Evolutionary conservation across 2,329 filamentous ascomycete species (phyloP), one percentile per base, ranked within the genome.

Genomic region (Magnaporthales sp.): DNA sequence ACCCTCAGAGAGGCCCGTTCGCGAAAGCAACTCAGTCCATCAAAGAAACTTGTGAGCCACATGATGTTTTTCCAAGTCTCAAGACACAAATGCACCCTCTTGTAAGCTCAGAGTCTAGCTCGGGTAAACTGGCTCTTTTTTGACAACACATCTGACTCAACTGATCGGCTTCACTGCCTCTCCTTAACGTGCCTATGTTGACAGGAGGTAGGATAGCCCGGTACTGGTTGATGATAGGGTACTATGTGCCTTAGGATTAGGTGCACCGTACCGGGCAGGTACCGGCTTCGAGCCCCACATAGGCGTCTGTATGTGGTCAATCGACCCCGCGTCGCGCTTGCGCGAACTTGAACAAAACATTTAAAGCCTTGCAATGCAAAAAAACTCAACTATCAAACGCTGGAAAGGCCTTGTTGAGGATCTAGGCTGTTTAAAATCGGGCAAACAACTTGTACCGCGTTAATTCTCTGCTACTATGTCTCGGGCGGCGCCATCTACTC

Each of bases 401-500:
- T 15, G 38, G 9, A 19, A n/a, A n/a, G 38, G 3, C 38, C 19
- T n/a, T 51, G 3, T n/a, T n/a, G n/a, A n/a, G 2, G 8, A 8
- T 60, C 24, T 5, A 19, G 24, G 54, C 27, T 26, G 11, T 13
- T 27, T 29, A 29, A 29, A 60, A 27, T 13, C 13, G 15, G 9
- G 24, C 56, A 60, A 19, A 60, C 26, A 29, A 60, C 10, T 26
- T 29, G 5, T 13, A 60, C 24, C 27, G 2, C 32, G 22, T 46
- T 26, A 3, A 22, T 8, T 51, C 7, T 26, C 38, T 54, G 27
- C 29, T 4, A 71, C n/a, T 5, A 86, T 87, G 84, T 81, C 84
- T 70, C 80, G 80, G 67, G 77, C 81, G 24, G 79, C 78, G 60
- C 74, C 77, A 29, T 79, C 84, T 2, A 77, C 82, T 58, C 80